Evolutionary conservation across 352 stramenopile genomes (phyloP).

Genomic region (Pythium grandisporangium): DNA sequence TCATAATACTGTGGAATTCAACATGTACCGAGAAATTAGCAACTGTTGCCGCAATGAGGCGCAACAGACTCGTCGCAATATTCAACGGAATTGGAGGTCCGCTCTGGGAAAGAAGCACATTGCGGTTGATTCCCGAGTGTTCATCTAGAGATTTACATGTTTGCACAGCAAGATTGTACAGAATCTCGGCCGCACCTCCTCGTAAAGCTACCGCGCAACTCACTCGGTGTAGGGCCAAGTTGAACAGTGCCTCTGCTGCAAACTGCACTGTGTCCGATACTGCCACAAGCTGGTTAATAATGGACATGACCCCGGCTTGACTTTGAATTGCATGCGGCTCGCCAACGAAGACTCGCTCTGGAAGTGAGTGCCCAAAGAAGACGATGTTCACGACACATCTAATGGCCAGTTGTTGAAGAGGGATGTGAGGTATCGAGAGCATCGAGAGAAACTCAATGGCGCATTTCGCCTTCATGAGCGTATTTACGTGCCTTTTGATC

Average conservation of each 20-base stretch:
- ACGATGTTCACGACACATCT: constrained; percentile 69
- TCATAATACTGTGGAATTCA: constrained; percentile 50
- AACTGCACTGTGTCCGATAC: constrained; percentile 33
- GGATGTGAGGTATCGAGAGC: constrained; percentile 40
- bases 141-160: constrained; percentile 36
- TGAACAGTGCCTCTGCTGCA: constrained; percentile 55
- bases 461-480: constrained; percentile 23
- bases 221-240: constrained; percentile 50
- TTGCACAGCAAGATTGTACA: constrained; percentile 34
- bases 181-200: constrained; percentile 47
- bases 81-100: constrained; percentile 3
- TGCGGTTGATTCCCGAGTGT: constrained; percentile 8
- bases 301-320: constrained; percentile 51
- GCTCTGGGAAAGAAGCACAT: constrained; percentile 2
- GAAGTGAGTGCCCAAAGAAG: constrained; percentile 45
- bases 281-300: constrained; percentile 40
- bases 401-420: constrained; percentile 49
- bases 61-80: constrained; percentile 21
- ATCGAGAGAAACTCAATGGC: constrained; percentile 68
- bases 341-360: constrained; percentile 65
- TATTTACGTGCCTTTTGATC: constrained; percentile 17
- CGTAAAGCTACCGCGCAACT: constrained; percentile 44
- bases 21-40: constrained; percentile 58
- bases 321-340: constrained; percentile 62
- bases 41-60: constrained; percentile 43